These are phyloP conservation scores for Cardamine chenopodiifolia DNA, from an alignment of 345 rosid genomes.

Conservation along the genomic window DNA sequence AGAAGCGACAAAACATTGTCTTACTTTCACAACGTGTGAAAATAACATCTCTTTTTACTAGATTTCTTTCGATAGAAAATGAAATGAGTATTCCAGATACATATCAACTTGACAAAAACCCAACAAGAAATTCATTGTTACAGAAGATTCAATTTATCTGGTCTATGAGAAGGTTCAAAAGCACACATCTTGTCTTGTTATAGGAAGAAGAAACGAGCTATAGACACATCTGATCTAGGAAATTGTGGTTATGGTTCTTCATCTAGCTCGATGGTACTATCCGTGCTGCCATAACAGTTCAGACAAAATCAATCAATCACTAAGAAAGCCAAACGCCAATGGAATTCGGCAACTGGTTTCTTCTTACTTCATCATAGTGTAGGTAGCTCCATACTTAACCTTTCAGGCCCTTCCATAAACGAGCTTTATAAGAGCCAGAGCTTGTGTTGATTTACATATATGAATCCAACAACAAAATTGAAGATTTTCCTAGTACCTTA, in stretches of 20 bases:
- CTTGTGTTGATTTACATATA: conserved; percentile 2
- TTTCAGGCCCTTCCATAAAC: neutral
- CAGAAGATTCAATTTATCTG: neutral
- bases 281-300: neutral
- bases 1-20: conserved; percentile 25
- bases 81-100: neutral
- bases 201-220: neutral
- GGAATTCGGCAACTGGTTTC: neutral
- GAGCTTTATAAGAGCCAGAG: neutral
- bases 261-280: neutral
- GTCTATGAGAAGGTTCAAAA: neutral
- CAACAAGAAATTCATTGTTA: neutral
- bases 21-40: conserved; percentile 18
- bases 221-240: neutral
- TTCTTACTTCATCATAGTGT: neutral
- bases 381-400: neutral
- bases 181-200: neutral
- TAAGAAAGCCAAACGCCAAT: neutral
- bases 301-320: neutral
- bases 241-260: conserved; percentile 3
- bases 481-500: neutral
- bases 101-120: conserved; percentile 9
- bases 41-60: neutral
- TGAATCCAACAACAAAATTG: neutral
- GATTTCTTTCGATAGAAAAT: neutral